Conservation (phyloP, 345 rosid genomes). For the Trapa bicornis region DNA sequence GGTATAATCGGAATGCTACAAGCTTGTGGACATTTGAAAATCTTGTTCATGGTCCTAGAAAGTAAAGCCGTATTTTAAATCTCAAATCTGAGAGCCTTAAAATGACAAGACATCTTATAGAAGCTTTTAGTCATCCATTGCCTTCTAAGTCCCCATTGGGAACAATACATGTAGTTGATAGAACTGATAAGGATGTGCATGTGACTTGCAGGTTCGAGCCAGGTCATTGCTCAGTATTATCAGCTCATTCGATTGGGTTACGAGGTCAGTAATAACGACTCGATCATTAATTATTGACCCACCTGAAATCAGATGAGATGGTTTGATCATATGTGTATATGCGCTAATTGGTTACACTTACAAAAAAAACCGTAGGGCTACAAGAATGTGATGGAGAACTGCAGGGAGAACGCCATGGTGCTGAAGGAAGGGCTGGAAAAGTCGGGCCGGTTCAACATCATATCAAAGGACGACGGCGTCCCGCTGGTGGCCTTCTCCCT, state of each 20-base stretch:
- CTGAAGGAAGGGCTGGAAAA: slow-evolving; percentile 53
- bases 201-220: slow-evolving; percentile 31
- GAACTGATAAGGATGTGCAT: neutral
- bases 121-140: too few relatives aligned
- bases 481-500: slow-evolving; percentile 77
- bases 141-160: too few relatives aligned
- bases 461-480: slow-evolving; percentile 62
- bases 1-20: slow-evolving; percentile 12
- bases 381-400: slow-evolving; percentile 55
- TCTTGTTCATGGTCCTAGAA: too few relatives aligned
- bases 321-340: neutral
- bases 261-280: slow-evolving; percentile 15
- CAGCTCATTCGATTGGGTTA: slow-evolving; percentile 40
- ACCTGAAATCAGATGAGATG: too few relatives aligned
- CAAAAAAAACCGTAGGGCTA: slow-evolving; percentile 21
- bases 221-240: slow-evolving; percentile 48
- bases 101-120: too few relatives aligned
- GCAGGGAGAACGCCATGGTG: slow-evolving; percentile 44
- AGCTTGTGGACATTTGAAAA: too few relatives aligned
- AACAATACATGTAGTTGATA: neutral
- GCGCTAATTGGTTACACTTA: too few relatives aligned
- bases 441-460: slow-evolving; percentile 46
- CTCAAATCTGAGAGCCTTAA: too few relatives aligned
- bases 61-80: too few relatives aligned
- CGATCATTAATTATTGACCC: too few relatives aligned